These are phyloP conservation scores for Penicillium sp. DNA, from an alignment of 2,329 filamentous ascomycete species.

Conservation along the genomic window DNA sequence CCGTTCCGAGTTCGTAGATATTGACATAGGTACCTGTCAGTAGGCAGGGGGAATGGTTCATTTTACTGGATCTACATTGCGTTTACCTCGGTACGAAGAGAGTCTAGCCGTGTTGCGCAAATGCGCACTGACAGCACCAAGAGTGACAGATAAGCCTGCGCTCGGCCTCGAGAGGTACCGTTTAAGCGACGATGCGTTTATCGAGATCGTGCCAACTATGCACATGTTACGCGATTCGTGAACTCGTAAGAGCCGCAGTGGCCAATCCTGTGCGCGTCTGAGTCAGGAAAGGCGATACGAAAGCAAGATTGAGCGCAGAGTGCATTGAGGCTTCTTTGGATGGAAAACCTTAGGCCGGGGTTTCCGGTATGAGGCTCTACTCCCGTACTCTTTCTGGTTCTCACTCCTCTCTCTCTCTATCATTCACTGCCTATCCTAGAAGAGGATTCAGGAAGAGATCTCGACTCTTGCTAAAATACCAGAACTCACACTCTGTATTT, in stretches of 20 bases:
- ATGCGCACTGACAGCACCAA: constrained; percentile 17
- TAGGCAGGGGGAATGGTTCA: too few species aligned
- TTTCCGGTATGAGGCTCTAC: neutral
- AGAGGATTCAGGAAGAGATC: too few species aligned
- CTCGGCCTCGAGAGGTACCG: neutral
- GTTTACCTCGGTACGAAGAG: neutral
- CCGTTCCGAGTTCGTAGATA: too few species aligned
- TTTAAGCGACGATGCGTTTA: neutral
- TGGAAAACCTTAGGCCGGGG: neutral
- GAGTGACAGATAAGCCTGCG: constrained; percentile 1
- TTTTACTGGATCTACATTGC: neutral
- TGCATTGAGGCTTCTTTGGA: neutral
- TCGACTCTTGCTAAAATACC: too few species aligned
- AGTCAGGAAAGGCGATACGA: neutral
- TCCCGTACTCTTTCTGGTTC: too few species aligned
- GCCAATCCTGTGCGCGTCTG: neutral
- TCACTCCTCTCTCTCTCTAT: neutral
- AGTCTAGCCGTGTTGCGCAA: neutral
- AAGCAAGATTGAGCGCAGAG: neutral
- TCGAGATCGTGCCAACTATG: too few species aligned
- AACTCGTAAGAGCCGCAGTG: constrained; percentile 3
- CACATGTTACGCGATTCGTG: neutral
- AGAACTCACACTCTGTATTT: neutral
- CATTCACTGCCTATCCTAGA: neutral
- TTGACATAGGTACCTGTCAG: too few species aligned